Conservation (phyloP, 805 yeast genomes). For the Scheffersomyces lignosus region DNA sequence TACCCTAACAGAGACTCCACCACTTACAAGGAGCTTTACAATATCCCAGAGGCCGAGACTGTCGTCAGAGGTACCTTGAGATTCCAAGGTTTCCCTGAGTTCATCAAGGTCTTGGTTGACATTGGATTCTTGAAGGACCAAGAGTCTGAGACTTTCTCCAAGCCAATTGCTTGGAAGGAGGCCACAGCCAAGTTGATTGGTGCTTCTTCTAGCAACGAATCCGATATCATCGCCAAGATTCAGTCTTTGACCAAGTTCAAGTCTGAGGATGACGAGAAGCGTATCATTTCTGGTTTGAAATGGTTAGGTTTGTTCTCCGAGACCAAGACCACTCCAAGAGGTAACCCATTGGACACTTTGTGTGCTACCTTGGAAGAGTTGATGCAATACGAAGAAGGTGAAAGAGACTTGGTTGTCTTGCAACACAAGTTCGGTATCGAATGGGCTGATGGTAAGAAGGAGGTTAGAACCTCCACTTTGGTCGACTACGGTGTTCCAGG, state of each 20-base stretch:
- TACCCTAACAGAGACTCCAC: constrained; percentile 99
- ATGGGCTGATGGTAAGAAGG: constrained; percentile 90
- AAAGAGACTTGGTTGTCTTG: constrained; percentile 90
- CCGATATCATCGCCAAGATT: constrained; percentile 75
- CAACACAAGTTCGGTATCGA: constrained; percentile 98
- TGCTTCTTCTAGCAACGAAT: constrained; percentile 66
- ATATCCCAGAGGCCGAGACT: constrained; percentile 96
- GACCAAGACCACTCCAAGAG: constrained; percentile 77
- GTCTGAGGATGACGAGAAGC: constrained; percentile 75
- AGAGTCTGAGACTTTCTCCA: constrained; percentile 56
- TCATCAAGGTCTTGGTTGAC: constrained; percentile 92
- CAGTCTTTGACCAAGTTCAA: constrained; percentile 78
- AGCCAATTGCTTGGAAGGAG: constrained; percentile 79
- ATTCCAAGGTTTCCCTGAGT: constrained; percentile 98
- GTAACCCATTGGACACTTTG: constrained; percentile 91
- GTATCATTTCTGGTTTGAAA: constrained; percentile 83
- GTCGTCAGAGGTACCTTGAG: constrained; percentile 96
- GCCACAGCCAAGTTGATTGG: constrained; percentile 77
- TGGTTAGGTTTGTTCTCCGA: constrained; percentile 94
- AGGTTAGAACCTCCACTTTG: constrained; percentile 92
- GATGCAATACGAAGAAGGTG: constrained; percentile 95
- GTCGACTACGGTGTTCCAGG: constrained; percentile 88
- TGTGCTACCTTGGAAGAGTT: constrained; percentile 94
- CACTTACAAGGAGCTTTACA: constrained; percentile 84
- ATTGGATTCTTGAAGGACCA: constrained; percentile 88